Evolutionary conservation across 805 yeast species (phyloP), one percentile per base, ranked within the genome.

Genomic region (Metschnikowia cerradonensis): DNA sequence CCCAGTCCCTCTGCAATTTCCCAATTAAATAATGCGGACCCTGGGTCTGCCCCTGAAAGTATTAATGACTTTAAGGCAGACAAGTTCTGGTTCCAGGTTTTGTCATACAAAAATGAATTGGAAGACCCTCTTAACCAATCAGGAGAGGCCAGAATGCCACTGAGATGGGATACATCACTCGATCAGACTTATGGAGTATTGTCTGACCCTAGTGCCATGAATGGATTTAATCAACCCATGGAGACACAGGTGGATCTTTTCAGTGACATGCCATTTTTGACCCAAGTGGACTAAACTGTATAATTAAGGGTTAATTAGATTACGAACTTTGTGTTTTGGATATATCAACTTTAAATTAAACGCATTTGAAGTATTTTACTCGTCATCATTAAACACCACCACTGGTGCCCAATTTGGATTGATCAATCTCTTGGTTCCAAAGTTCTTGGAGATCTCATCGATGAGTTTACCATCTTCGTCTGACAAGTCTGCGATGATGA

Each of bases 391-490:
- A 52, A 69, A 70, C 26, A 67, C 65, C n/a, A 53, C 57, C 41
- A 63, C 59, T 15, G 68, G 68, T 11, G 42, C 48, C 75, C 75
- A 73, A 46, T 63, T 60, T 35, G 76, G 78, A 33, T 48, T 52
- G 35, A 72, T 64, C 32, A 67, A 63, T 62, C 80, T 67, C 57
- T 61, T 66, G 36, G 55, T 40, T 35, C 69, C 70, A 5, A 58
- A 54, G 6, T 60, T 54, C n/a, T 45, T 36, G 46, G 62, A 59
- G 38, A 73, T 59, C 10, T 58, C 52, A 51, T 63, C 58, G 42
- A 74, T 61, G 13, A 52, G 53, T 43, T 65, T 59, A 14, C 72
- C 68, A 49, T 76, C 80, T 26, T 62, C 75, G 15, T 67, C 65
- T 2, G 64, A 50, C 35, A 76, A 60, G 4, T 63, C 58, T 14